Base-by-base conservation (phyloP, 2,329 filamentous ascomycete species). In the Fusarium sp. region DNA sequence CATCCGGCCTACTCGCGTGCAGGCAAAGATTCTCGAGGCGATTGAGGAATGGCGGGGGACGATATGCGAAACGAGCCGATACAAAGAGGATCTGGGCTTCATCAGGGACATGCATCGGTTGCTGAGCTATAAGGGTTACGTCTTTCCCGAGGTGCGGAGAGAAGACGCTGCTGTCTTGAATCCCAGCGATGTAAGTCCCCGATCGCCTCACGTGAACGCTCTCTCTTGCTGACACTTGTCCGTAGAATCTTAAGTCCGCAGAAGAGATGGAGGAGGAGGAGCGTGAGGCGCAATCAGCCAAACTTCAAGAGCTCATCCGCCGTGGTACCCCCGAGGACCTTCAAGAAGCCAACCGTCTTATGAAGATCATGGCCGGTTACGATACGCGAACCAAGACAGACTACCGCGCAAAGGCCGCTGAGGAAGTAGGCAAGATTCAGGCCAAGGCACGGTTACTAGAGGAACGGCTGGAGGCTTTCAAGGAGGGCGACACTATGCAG, bases 221-320 rank as follows among this genome's bases (percentile, higher is more conserved):
- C 30, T 78, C 94, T 91, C 54, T 28, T 66, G 31, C 68, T 76
- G 11, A 75, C 46, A 23, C 16, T 28, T 10, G 23, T 31, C 27
- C 36, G 10, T 78, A 97, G 94, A 97, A 96, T 76, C 88, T 99
- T 46, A 94, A 97, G 82, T 98, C 95, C 1, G 94, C 94, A 27
- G 96, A 99, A 77, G 96, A 99, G 78, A 98, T 99, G 95, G 96
- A 99, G 78, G 94, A 97, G 76, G 96, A 99, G 81, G 96, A 99
- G 79, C 89, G 89, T 61, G 94, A 95, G 74, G 95, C 95, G 3
- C 96, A 99, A 78, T 97, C 94, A 3, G 96, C 96, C n/a, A 99
- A 99, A 82, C 87, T 99, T 16, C 96, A 99, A 78, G 96, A 99
- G 82, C 86, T 99, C 56, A 98, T 99, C 78, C 91, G 96, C 65